phyloP scores from a whole-genome alignment of 495 filamentous ascomycete species.

The Delitschia confertaspora region DNA sequence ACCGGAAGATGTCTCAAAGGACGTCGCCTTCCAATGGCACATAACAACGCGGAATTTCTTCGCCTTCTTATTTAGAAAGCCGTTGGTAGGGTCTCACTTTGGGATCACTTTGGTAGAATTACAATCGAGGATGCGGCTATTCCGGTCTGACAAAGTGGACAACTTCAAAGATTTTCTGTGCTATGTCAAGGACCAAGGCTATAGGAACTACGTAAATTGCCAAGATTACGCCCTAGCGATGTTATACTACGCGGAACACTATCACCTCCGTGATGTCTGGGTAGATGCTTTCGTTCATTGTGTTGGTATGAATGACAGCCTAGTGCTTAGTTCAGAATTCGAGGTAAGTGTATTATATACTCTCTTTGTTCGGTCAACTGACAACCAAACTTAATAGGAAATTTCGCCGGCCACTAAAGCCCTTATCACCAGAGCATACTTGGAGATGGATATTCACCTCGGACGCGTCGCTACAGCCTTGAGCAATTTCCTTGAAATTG shows the following conservation, averaged over 20 bases:
- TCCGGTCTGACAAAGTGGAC: constrained; percentile 38
- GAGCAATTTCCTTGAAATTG: constrained; percentile 51
- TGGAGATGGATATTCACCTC: constrained; percentile 55
- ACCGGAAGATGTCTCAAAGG: constrained; percentile 41
- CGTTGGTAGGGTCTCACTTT: constrained; percentile 52
- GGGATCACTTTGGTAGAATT: constrained; percentile 49
- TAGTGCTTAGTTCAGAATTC: constrained; percentile 46
- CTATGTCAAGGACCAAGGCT: constrained; percentile 53
- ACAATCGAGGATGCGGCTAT: constrained; percentile 49
- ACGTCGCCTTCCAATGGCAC: constrained; percentile 48
- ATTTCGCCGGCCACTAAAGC: constrained; percentile 47
- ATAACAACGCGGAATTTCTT: constrained; percentile 60
- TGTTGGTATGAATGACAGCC: constrained; percentile 53
- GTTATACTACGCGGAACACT: constrained; percentile 53
- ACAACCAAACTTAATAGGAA: too few relatives aligned
- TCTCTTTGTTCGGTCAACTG: neutral
- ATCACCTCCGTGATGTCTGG: constrained; percentile 48
- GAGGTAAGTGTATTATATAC: constrained; percentile 42
- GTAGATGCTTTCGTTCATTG: constrained; percentile 59
- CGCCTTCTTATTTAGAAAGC: constrained; percentile 51
- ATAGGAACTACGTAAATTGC: constrained; percentile 50
- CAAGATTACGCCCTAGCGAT: constrained; percentile 52
- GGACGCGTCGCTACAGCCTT: constrained; percentile 42
- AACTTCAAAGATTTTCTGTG: constrained; percentile 45
- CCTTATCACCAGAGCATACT: constrained; percentile 49